Base-by-base conservation (phyloP, 768 basidiomycete species). In the Multifurca ochricompacta region DNA sequence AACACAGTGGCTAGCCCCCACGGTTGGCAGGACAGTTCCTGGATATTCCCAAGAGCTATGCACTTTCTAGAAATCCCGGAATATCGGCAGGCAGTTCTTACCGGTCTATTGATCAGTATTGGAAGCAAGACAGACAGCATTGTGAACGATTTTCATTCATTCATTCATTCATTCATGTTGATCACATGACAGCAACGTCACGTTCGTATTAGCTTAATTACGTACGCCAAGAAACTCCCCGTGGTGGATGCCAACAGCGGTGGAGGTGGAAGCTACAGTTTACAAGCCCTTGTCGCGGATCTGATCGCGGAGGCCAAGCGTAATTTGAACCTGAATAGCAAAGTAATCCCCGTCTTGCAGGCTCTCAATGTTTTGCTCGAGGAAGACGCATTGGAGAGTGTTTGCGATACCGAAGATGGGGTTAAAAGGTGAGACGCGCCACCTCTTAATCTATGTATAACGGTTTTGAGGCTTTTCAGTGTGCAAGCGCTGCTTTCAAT, bases 101-200 rank as follows among this genome's bases (percentile, higher is more conserved):
- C 73, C 9, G 91, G 91, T 11, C 65, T 95, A 6, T 75, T 93
- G 11, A 72, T 88, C 51, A 93, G 89, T 64, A 73, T 91, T 34
- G 87, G 85, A 32, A 89, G 87, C 66, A 86, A 82, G 69, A 91
- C 91, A 8, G 83, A 88, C 56, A 87, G 85, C 64, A 90, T 84
- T 5, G 94, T 95, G 65, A 70, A 87, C 70, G 4, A 42, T 8
- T n/a, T n/a, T 36, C 35, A 45, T 49, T n/a, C 51, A 27, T 27
- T 46, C 55, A 48, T 59, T 42, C 61, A 31, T 59, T 13, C 18
- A 47, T 21, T 50, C 47, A 31, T 42, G 37, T 32, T 31, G 57
- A 52, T 65, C 25, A 68, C 59, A 58, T 59, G 48, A 39, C 60
- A 90, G 87, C 85, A 87, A 74, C 81, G 81, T 28, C 78, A 85